Percentiles rank a stretch among this genome's conserved stretches.
These are phyloP conservation scores for Thermothielavioides terrestris DNA, from an alignment of 495 filamentous ascomycete species.

Conservation along the genomic window DNA sequence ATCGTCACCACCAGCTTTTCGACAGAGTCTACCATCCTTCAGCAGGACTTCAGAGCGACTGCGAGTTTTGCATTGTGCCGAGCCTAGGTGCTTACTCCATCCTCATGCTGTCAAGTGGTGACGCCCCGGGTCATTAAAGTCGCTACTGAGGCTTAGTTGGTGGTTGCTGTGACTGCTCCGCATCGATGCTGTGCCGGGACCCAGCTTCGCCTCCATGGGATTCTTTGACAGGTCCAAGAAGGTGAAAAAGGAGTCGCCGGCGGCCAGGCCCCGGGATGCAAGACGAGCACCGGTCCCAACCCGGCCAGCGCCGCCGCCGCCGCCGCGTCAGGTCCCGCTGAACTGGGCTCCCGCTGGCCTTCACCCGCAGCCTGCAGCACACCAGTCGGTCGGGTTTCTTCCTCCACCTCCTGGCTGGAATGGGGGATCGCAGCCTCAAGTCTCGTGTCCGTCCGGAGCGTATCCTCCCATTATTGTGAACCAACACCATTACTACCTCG, in stretches of 20 bases:
- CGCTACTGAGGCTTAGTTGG: too few species aligned
- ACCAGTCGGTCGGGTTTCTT: conserved; percentile 29
- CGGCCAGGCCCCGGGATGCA: conserved; percentile 12
- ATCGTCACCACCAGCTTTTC: too few species aligned
- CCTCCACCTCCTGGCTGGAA: conserved; percentile 30
- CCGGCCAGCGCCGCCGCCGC: conserved; percentile 15
- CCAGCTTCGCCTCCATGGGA: conserved; percentile 31
- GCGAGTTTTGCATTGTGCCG: too few species aligned
- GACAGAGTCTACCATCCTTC: not conserved
- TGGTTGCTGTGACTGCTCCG: too few species aligned
- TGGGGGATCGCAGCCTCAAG: conserved; percentile 4
- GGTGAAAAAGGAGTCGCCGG: conserved; percentile 24
- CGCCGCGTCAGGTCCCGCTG: conserved; percentile 13
- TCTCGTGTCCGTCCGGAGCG: conserved; percentile 16
- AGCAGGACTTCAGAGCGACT: not conserved
- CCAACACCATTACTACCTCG: conserved; percentile 41
- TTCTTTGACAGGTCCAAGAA: conserved; percentile 41
- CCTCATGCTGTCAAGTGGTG: too few species aligned
- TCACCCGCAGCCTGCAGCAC: conserved; percentile 17
- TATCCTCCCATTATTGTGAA: conserved; percentile 39
- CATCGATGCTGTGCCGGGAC: conserved; percentile 6
- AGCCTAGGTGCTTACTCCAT: too few species aligned
- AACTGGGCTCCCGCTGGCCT: conserved; percentile 18
- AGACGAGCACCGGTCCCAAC: conserved; percentile 9
- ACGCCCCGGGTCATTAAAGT: too few species aligned